Evolutionary conservation across 768 basidiomycete species (phyloP).

Genomic region (Boletus fagicola): DNA sequence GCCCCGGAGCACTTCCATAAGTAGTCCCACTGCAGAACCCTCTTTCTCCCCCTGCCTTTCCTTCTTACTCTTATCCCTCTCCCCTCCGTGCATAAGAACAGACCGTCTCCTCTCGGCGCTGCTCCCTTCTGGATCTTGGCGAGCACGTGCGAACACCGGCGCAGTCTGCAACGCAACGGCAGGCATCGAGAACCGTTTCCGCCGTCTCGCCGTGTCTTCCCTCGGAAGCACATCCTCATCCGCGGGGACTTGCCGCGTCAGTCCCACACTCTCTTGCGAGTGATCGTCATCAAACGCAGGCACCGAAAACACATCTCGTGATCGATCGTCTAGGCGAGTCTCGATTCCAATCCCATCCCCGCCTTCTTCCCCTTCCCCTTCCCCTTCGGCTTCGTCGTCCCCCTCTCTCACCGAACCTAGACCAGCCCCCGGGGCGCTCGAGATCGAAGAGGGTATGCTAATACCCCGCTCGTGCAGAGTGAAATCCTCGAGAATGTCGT

Average conservation of each 20-base stretch:
- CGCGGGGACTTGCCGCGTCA: not conserved
- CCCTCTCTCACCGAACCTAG: conserved; percentile 24
- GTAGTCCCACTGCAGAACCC: conserved; percentile 28
- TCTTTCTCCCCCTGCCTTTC: conserved; percentile 24
- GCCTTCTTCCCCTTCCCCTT: not conserved
- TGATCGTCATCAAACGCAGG: not conserved
- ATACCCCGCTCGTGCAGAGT: conserved; percentile 35
- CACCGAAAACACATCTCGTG: not conserved
- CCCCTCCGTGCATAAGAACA: conserved; percentile 54
- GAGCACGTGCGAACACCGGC: conserved; percentile 61
- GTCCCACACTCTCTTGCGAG: conserved; percentile 6
- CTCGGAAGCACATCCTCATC: conserved; percentile 27
- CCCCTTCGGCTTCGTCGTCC: conserved; percentile 12
- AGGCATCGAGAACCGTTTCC: conserved; percentile 73
- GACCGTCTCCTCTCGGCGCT: conserved; percentile 44
- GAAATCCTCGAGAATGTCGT: conserved; percentile 67
- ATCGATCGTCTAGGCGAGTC: not conserved
- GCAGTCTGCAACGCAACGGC: conserved; percentile 75
- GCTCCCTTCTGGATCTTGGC: conserved; percentile 19
- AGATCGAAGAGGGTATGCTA: conserved; percentile 32
- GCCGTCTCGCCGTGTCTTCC: conserved; percentile 62
- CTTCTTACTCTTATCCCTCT: conserved; percentile 24
- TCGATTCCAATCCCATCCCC: not conserved
- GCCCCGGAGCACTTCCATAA: conserved; percentile 34
- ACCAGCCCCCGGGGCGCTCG: conserved; percentile 25